Evolutionary conservation across 2,329 filamentous ascomycete genomes (phyloP), one percentile per base, ranked within the genome.

Genomic region (Juglanconis sp.): DNA sequence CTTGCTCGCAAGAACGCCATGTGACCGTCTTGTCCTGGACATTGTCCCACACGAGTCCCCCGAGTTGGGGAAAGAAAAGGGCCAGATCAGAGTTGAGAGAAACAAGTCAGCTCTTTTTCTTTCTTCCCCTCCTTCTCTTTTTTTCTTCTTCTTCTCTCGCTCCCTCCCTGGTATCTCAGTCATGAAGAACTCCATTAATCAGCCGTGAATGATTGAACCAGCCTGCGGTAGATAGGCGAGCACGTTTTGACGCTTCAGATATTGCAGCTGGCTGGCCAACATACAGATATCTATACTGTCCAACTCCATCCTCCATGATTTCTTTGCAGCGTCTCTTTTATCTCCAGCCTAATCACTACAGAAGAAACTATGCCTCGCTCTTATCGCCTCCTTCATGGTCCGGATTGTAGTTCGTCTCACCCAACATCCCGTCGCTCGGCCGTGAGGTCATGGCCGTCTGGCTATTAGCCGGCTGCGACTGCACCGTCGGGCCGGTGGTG

Each of bases 401-500:
- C 1, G 87, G 87, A 32, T 86, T 83, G 68, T 90, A 90, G 67
- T 78, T 88, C 38, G 87, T 91, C 73, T 89, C 87, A 30, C 87
- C 88, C 17, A 91, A 73, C 79, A 89, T 81, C 15, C 53, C 57
- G 15, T 77, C 74, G 5, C 79, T 76, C 1, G 79, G 77, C 58
- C 81, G 76, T 44, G 81, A 80, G 35, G 79, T 81, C 83, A 86
- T 87, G 40, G 81, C 79, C 24, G 82, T 84, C 72, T 82, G 85
- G 13, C 77, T 80, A 65, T 73, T 83, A 51, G 79, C 76, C 48
- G 78, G 85, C 72, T 83, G 86, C 47, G 76, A 81, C 64, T 85
- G 81, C 31, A 87, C 79, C 4, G 82, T 81, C 8, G 84, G 81
- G 9, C 83, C 83, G 1, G 76, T 79, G 2, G 80, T 72, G 64